Conservation (phyloP, 2,329 filamentous ascomycete genomes). For the Polytolypa hystricis region DNA sequence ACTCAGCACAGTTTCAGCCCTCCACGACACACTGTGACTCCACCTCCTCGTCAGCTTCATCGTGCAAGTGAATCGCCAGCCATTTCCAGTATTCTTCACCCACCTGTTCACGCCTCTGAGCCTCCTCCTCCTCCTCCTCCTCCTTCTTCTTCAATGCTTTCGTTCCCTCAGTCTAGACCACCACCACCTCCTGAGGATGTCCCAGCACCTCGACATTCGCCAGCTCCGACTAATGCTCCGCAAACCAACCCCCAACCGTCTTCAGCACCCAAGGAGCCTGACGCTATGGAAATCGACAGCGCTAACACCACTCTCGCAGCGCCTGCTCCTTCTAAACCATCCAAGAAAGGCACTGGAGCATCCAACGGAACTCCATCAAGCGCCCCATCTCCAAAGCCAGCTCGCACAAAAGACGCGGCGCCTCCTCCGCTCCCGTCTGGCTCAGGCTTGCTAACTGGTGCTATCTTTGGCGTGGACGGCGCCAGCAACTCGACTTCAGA, state of each 20-base stretch:
- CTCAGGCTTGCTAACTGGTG: constrained; percentile 53
- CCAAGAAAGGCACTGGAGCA: constrained; percentile 32
- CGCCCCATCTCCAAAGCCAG: constrained; percentile 44
- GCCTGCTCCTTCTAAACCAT: constrained; percentile 15
- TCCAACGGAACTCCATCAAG: constrained; percentile 42
- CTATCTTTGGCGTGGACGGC: constrained; percentile 45
- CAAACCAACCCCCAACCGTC: constrained; percentile 12
- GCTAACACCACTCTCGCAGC: constrained; percentile 7
- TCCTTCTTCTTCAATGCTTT: constrained; percentile 15
- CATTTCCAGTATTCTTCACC: constrained; percentile 81
- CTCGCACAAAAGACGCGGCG: constrained; percentile 42
- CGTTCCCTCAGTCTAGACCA: background rate
- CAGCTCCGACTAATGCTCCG: constrained; percentile 10
- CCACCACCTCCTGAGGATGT: constrained; percentile 5
- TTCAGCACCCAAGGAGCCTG: constrained; percentile 14
- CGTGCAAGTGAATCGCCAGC: constrained; percentile 83
- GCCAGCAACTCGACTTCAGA: constrained; percentile 30
- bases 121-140: constrained; percentile 17
- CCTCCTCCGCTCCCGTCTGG: constrained; percentile 49
- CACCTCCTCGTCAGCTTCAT: constrained; percentile 42
- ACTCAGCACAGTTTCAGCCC: constrained; percentile 31
- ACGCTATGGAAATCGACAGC: constrained; percentile 27
- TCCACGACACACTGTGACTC: constrained; percentile 37
- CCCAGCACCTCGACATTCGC: constrained; percentile 14
- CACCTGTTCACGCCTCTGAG: constrained; percentile 35